These are phyloP conservation scores for Spergularia bocconei DNA, from an alignment of 148 eudicot genomes.

Conservation along the genomic window DNA sequence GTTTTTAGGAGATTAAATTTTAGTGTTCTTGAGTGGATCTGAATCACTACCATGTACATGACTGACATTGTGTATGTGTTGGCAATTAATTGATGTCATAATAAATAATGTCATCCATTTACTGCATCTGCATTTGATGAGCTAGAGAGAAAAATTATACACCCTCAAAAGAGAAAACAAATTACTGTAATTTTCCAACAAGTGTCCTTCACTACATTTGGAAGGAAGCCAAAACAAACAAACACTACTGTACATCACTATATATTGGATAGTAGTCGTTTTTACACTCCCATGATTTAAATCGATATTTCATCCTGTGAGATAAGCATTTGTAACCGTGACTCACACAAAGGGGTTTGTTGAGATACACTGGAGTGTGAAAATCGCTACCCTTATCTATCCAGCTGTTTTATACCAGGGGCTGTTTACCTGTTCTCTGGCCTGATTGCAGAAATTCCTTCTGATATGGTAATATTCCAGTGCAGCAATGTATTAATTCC, in stretches of 20 bases:
- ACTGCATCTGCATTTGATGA: conserved; percentile 23
- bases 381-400: not conserved
- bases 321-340: too few relatives aligned
- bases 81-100: conserved; percentile 25
- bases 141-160: conserved; percentile 12
- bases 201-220: conserved; percentile 16
- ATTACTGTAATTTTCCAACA: conserved; percentile 8
- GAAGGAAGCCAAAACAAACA: conserved; percentile 9
- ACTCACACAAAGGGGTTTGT: too few relatives aligned
- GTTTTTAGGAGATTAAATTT: not conserved
- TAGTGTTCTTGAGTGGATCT: conserved; percentile 15
- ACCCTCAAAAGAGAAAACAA: not conserved
- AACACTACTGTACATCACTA: not conserved
- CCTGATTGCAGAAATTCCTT: not conserved
- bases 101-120: conserved; percentile 28
- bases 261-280: not conserved
- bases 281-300: not conserved
- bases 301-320: not conserved
- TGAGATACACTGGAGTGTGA: too few relatives aligned
- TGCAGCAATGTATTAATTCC: not conserved
- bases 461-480: conserved; percentile 5
- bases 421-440: not conserved
- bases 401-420: not conserved
- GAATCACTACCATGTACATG: conserved; percentile 30
- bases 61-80: conserved; percentile 36